A percentile compares a stretch with the other conserved stretches of the same genome.
Evolutionary conservation across 2,329 filamentous ascomycete genomes (phyloP).

Genomic region (Botrytis cinerea): DNA sequence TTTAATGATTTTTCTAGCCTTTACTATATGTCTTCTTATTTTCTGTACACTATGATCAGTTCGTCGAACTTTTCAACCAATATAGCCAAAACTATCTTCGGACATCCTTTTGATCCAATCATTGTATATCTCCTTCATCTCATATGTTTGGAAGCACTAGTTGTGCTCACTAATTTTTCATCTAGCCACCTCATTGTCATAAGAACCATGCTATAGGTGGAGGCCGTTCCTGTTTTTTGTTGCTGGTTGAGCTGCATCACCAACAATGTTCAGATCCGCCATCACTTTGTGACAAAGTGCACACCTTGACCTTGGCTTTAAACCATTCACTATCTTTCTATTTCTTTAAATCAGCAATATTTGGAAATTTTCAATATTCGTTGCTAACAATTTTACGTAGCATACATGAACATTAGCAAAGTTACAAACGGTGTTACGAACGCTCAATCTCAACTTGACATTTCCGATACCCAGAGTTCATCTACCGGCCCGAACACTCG

Average conservation of each 20-base stretch:
- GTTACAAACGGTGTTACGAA: neutral
- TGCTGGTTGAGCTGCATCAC: neutral
- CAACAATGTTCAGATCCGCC: neutral
- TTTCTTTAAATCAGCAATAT: neutral
- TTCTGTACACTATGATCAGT: neutral
- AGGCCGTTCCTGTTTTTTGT: neutral
- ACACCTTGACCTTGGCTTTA: neutral
- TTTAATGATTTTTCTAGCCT: neutral
- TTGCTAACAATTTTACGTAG: constrained; percentile 5
- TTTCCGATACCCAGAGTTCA: neutral
- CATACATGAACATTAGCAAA: constrained; percentile 8
- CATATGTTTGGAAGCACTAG: neutral
- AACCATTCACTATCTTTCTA: neutral
- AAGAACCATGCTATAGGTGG: neutral
- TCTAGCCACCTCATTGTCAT: neutral
- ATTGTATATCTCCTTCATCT: neutral
- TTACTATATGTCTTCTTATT: neutral
- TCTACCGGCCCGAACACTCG: neutral
- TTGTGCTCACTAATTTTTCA: neutral
- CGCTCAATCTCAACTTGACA: neutral
- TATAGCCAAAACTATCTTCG: neutral
- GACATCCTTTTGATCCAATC: neutral
- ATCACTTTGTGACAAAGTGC: neutral
- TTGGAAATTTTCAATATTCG: neutral
- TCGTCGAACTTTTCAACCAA: neutral